Conservation (phyloP, 768 basidiomycete genomes). For the Hygrophorus pudorinus region DNA sequence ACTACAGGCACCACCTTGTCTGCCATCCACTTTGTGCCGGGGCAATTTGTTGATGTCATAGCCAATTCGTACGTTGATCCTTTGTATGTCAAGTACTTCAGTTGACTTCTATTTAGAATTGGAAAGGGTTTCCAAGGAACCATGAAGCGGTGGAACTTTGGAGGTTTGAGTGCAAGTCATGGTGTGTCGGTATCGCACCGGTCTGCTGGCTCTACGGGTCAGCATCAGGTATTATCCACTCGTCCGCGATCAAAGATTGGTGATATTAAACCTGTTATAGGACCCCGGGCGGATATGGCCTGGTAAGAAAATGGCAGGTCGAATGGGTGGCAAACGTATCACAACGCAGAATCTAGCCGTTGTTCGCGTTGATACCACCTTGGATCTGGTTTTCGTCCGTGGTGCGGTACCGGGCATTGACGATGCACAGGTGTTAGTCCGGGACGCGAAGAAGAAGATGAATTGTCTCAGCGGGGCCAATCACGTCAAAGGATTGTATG, state of each 20-base stretch:
- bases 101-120: constrained; percentile 40
- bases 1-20: constrained; percentile 74
- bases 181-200: constrained; percentile 95
- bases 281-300: constrained; percentile 95
- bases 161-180: constrained; percentile 86
- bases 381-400: constrained; percentile 84
- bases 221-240: constrained; percentile 64
- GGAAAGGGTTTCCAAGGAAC: constrained; percentile 96
- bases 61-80: constrained; percentile 68
- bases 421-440: constrained; percentile 75
- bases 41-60: constrained; percentile 88
- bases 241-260: not conserved
- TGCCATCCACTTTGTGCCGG: constrained; percentile 93
- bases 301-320: constrained; percentile 97
- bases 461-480: constrained; percentile 48
- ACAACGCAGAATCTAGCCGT: constrained; percentile 88
- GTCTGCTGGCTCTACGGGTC: constrained; percentile 86
- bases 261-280: constrained; percentile 26
- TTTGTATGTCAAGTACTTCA: not conserved
- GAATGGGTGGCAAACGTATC: constrained; percentile 72
- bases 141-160: constrained; percentile 96
- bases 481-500: constrained; percentile 60
- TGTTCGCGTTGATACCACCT: constrained; percentile 73
- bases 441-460: constrained; percentile 87
- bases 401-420: constrained; percentile 90